Conservation (phyloP, 2,329 filamentous ascomycete species). For the Neocucurbitaria cava region DNA sequence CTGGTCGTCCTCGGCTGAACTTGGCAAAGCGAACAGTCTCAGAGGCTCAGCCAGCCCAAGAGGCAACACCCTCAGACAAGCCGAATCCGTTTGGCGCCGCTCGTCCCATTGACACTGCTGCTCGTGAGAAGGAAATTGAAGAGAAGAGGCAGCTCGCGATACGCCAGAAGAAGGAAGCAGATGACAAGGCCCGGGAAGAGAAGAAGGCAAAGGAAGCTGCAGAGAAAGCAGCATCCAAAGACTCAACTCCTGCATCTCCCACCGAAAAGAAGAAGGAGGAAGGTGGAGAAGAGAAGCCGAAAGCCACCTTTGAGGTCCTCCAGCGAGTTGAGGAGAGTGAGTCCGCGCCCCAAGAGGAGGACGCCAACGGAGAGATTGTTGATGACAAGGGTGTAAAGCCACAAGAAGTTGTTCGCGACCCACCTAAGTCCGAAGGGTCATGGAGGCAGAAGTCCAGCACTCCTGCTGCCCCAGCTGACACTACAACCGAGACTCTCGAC, state of each 20-base stretch:
- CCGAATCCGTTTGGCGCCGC: conserved; percentile 93
- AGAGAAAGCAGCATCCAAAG: conserved; percentile 65
- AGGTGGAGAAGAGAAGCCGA: conserved; percentile 52
- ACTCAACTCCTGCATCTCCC: conserved; percentile 48
- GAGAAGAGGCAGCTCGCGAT: conserved; percentile 79
- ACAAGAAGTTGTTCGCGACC: conserved; percentile 60
- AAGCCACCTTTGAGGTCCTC: conserved; percentile 63
- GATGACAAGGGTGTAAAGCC: conserved; percentile 63
- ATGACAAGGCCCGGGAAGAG: conserved; percentile 82
- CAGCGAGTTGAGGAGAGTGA: conserved; percentile 51
- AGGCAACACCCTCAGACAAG: conserved; percentile 67
- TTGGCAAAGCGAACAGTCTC: conserved; percentile 90
- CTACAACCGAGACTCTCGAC: conserved; percentile 56
- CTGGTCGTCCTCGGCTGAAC: conserved; percentile 80
- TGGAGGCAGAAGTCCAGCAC: conserved; percentile 49
- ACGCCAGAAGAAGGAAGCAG: conserved; percentile 84
- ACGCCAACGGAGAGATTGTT: conserved; percentile 59
- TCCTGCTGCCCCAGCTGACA: conserved; percentile 39
- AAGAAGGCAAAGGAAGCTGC: conserved; percentile 60
- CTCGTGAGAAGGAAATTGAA: conserved; percentile 87
- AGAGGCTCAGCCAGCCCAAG: conserved; percentile 65
- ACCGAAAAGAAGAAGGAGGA: conserved; percentile 47
- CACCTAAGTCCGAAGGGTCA: conserved; percentile 49
- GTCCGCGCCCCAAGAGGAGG: conserved; percentile 52
- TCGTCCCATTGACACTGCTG: conserved; percentile 89